Base-by-base conservation (phyloP, 1,139 yeast species). In the Suhomyces atakaporum region DNA sequence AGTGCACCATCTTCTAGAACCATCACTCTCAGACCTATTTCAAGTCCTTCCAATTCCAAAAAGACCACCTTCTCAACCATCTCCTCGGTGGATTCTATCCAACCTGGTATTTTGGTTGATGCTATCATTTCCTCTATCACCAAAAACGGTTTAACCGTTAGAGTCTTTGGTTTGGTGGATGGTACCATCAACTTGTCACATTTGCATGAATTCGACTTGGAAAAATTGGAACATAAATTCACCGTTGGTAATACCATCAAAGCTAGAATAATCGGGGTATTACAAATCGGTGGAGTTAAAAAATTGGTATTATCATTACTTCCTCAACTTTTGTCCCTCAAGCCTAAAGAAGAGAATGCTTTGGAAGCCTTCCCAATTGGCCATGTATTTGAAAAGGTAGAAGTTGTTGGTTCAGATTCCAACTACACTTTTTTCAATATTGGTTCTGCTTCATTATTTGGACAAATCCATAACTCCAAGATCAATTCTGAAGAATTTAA, bases 71-170 rank as follows among this genome's bases (percentile, higher is more conserved):
- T 83, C 7, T 52, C 79, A 10, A 63, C 83, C 4, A 79, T 86
- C 23, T 69, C 86, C 1, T 78, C 92, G 4, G 66, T 87, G 16
- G 95, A 86, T 48, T 77, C 96, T 3, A 73, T 90, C 24, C 75
- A 84, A 29, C 95, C 98, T 2, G 98, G 98, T 50, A 75, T 81
- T 45, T 55, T 83, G 13, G 88, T 90, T 4, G 88, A 86, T 44
- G 86, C 90, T 5, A 63, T 83, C 25, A 76, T 90, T 23, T 70
- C 83, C 19, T 80, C 79, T 12, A 74, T 81, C 7, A 60, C 74
- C 22, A 58, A 66, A n/a, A 63, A 75, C 26, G 97, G 97, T 44
- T 58, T 81, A n/a, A 60, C 68, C 11, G 67, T 78, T 38, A 84
- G 80, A 52, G 80, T 81, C 1, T 81, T 81, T 49, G 97, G 96